Conservation (phyloP, 1,284 basidiomycete genomes). For the Retiboletus flavoniger region DNA sequence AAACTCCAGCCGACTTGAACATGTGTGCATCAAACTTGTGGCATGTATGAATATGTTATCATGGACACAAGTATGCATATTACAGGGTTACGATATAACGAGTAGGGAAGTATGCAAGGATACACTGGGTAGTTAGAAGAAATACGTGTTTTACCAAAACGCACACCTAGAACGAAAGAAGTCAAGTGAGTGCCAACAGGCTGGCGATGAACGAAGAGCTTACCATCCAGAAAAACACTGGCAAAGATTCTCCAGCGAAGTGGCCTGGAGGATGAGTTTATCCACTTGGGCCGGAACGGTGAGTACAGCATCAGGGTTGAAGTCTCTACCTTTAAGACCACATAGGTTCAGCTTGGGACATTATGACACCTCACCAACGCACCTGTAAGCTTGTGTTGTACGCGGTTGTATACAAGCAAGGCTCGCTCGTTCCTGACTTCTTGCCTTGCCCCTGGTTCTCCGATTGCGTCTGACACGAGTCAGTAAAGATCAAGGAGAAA, state of each 20-base stretch:
- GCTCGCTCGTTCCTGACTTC: conserved; percentile 92
- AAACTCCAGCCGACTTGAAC: background rate
- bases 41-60: conserved; percentile 1
- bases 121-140: conserved; percentile 7
- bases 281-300: conserved; percentile 82
- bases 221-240: conserved; percentile 97
- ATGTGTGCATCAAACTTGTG: background rate
- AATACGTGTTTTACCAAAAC: conserved; percentile 45
- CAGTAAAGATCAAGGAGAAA: background rate
- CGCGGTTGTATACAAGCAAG: conserved; percentile 87
- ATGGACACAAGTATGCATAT: conserved; percentile 14
- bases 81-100: conserved; percentile 22
- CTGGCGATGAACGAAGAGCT: background rate
- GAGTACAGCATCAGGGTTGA: conserved; percentile 78
- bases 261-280: conserved; percentile 88
- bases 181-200: background rate
- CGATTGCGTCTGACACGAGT: conserved; percentile 49
- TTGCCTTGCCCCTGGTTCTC: conserved; percentile 54
- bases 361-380: conserved; percentile 21
- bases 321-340: conserved; percentile 72
- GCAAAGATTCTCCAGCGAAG: conserved; percentile 89
- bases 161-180: conserved; percentile 36
- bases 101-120: conserved; percentile 14
- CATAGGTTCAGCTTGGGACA: background rate
- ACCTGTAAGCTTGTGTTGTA: conserved; percentile 92